A percentile compares a stretch with the other conserved stretches of the same genome.
Conservation (phyloP, 176 grass and related monocot genomes). For the Tillandsia fasciculata region DNA sequence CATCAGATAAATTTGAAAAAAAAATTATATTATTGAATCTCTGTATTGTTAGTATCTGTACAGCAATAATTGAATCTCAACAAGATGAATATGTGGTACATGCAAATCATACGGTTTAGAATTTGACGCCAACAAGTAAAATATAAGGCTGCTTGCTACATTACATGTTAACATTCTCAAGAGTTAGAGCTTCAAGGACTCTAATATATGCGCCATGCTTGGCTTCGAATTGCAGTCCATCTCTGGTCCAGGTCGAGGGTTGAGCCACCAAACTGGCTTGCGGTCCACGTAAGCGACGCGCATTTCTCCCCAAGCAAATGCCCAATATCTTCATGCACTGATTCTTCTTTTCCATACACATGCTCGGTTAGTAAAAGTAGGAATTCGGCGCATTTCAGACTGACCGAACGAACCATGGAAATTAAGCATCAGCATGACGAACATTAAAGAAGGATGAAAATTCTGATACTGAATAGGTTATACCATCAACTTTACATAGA, state of each 20-base stretch:
- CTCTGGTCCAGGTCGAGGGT: conserved; percentile 74
- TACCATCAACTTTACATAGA: not conserved
- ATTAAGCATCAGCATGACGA: not conserved
- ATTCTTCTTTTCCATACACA: conserved; percentile 67
- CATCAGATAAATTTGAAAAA: no score
- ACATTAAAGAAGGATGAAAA: no score
- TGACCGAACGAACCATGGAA: conserved; percentile 12
- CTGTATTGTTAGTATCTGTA: no score
- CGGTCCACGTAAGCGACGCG: conserved; percentile 69
- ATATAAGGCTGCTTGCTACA: no score
- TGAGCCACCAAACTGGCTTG: conserved; percentile 81
- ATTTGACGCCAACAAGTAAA: no score
- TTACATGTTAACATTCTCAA: no score
- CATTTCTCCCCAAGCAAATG: conserved; percentile 65
- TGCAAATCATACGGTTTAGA: no score
- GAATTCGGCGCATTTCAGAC: conserved; percentile 92
- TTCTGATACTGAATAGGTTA: no score
- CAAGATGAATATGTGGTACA: no score
- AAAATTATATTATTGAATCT: no score
- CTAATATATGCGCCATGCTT: conserved; percentile 71
- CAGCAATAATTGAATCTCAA: no score
- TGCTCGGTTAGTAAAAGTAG: conserved; percentile 65
- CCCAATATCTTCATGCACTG: conserved; percentile 68
- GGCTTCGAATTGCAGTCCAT: conserved; percentile 75
- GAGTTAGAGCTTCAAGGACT: conserved; percentile 53